Base-by-base conservation (phyloP, 306 rosid species). In the Begonia masoniana region DNA sequence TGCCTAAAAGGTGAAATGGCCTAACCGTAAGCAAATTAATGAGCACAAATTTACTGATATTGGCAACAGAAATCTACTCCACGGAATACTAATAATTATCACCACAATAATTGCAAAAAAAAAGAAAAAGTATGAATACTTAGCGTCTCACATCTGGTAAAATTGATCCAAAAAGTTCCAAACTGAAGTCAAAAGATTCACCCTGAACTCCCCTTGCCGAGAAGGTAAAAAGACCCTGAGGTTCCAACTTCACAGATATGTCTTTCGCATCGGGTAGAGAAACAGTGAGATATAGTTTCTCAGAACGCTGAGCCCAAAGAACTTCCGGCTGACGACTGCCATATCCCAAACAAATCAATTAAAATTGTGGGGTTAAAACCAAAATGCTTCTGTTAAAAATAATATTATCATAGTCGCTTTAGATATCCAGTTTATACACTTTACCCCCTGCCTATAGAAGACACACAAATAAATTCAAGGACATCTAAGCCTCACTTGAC, bases 291-390 rank as follows among this genome's bases (percentile, higher is more conserved):
- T 84, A 85, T 53, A 88, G 81, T 71, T 68, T 85, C 35, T 78
- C 87, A 17, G 94, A 85, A 41, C 97, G 80, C 76, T 88, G 97
- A 5, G 97, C 95, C 97, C 97, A 88, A 3, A 82, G 79, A 64
- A 88, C 95, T 71, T 82, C 95, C 51, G 97, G 94, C 26, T 88
- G 75, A 55, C 95, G 89, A 72, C 97, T 84, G 74, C 50, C 39
- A 31, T 31, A 6, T 31, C 8, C 39, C 2, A 31, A 6, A 31
- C 39, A 31, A 21, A 31, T 31, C 39, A 31, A 31, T 31, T 6
- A 31, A 6, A 31, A 6, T 31, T 31, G 8, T 31, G 39, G 39
- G 8, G 9, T 31, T 31, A 31, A 31, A 31, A 31, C 39, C 19
- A 7, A 31, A 31, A 31, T 31, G 39, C 39, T 31, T 7, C 39